phyloP scores from a whole-genome alignment of 192 early-diverging fungal genomes.

The Phlyctochytrium arcticum region DNA sequence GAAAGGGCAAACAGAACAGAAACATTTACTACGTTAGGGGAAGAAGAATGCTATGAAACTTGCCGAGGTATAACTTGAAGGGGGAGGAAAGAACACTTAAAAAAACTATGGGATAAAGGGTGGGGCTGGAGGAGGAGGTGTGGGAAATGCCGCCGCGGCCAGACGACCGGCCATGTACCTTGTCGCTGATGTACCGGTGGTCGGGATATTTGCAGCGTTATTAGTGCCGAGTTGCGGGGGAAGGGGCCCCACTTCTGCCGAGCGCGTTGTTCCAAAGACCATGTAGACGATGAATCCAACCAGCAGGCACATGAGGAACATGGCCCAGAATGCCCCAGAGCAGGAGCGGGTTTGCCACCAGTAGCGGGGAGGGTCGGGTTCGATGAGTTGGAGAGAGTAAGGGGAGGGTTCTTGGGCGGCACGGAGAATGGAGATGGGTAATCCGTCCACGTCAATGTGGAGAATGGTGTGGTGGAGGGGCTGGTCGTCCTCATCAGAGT shows the following conservation, averaged over 20 bases:
- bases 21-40: too few relatives aligned
- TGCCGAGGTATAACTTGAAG: too few relatives aligned
- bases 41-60: too few relatives aligned
- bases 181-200: too few relatives aligned
- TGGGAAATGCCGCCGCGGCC: too few relatives aligned
- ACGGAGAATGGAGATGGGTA: neutral
- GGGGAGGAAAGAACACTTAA: too few relatives aligned
- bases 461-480: neutral
- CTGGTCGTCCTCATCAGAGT: neutral
- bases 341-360: neutral
- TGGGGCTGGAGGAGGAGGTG: too few relatives aligned
- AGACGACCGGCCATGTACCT: too few relatives aligned
- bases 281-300: neutral
- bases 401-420: neutral
- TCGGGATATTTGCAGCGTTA: too few relatives aligned
- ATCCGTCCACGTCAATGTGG: neutral
- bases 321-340: neutral
- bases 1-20: too few relatives aligned
- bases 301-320: neutral
- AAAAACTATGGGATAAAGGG: too few relatives aligned
- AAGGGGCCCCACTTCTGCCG: neutral
- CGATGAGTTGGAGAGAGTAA: neutral
- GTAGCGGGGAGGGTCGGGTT: neutral
- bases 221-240: neutral
- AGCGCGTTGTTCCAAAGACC: neutral